A percentile compares a stretch with the other conserved stretches of the same genome.
phyloP scores from a whole-genome alignment of 2,329 filamentous ascomycete genomes.

The Macrophomina tecta region DNA sequence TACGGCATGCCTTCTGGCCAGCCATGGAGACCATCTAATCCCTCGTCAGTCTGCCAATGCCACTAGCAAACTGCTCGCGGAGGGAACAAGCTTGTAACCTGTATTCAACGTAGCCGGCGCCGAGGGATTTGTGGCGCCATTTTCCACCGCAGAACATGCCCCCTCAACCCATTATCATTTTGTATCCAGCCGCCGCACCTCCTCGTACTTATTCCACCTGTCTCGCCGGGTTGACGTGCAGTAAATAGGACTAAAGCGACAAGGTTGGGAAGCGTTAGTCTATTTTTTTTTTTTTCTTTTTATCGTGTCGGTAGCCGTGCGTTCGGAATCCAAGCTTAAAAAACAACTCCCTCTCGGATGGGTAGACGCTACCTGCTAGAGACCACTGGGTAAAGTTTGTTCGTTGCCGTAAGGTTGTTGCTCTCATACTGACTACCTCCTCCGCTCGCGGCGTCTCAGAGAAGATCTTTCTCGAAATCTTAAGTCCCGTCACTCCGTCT shows the following conservation, averaged over 20 bases:
- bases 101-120: neutral
- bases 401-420: no score
- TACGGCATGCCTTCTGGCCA: slow-evolving; percentile 5
- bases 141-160: neutral
- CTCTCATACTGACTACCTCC: no score
- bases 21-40: no score
- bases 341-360: no score
- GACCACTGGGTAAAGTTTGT: no score
- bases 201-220: neutral
- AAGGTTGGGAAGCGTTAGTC: neutral
- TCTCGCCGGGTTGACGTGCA: neutral
- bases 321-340: neutral
- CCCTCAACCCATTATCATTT: no score
- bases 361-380: no score
- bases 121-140: neutral
- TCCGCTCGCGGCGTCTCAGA: no score
- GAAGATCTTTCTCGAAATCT: no score
- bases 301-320: neutral
- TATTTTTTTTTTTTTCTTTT: neutral
- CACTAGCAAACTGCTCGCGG: no score
- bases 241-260: neutral
- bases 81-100: neutral
- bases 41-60: neutral
- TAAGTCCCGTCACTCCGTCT: no score
- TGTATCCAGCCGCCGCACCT: no score